A percentile compares a stretch with the other conserved stretches of the same genome.
Conservation (phyloP, 129 eudicot species). For the Helichrysum umbraculigerum region DNA sequence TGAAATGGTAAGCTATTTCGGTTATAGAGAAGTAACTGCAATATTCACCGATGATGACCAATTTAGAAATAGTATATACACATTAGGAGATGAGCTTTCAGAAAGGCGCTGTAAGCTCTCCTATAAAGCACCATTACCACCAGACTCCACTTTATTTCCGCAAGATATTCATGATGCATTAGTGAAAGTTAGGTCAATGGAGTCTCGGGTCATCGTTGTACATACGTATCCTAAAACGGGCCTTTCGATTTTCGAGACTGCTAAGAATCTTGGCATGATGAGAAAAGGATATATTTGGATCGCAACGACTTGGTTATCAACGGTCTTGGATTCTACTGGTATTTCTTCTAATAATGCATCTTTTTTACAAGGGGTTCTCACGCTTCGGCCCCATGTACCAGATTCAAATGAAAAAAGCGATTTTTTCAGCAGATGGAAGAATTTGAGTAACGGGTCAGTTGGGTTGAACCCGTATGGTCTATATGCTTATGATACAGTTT, state of each 20-base stretch:
- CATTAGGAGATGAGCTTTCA: constrained; percentile 58
- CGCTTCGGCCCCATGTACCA: constrained; percentile 69
- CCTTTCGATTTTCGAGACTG: constrained; percentile 45
- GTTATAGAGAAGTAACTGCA: constrained; percentile 60
- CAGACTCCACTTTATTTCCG: constrained; percentile 34
- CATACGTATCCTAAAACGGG: constrained; percentile 54
- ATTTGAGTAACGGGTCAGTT: constrained; percentile 49
- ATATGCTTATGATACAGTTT: constrained; percentile 88
- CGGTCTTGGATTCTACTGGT: constrained; percentile 52
- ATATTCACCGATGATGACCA: constrained; percentile 75
- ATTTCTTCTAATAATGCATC: constrained; percentile 22
- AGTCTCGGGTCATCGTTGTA: constrained; percentile 72
- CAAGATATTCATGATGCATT: constrained; percentile 39
- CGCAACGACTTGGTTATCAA: constrained; percentile 74
- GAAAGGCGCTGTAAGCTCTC: constrained; percentile 58
- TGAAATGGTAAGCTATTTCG: constrained; percentile 58
- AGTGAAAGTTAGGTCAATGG: constrained; percentile 57
- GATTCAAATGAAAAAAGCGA: constrained; percentile 49
- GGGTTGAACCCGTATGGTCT: constrained; percentile 72
- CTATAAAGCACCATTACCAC: constrained; percentile 66
- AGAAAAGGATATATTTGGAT: constrained; percentile 79
- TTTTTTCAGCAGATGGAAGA: constrained; percentile 55
- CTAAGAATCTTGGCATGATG: constrained; percentile 79
- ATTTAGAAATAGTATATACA: constrained; percentile 54
- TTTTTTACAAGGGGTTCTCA: constrained; percentile 57